phyloP scores from a whole-genome alignment of 2,329 filamentous ascomycete species.

The Corniculantispora saksenae region DNA sequence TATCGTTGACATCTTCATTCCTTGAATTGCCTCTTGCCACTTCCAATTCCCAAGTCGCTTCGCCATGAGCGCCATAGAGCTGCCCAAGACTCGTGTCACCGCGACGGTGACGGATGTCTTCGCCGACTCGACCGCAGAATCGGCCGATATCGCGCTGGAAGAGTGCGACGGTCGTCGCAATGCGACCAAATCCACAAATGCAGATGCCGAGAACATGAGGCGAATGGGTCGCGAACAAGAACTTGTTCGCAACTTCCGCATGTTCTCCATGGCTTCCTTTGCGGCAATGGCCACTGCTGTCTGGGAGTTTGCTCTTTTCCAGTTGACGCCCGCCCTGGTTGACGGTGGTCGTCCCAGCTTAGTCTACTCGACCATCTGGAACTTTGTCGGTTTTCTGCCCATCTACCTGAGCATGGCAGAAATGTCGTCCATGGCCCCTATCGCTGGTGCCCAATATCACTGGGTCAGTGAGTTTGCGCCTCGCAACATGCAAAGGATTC shows the following conservation, averaged over 20 bases:
- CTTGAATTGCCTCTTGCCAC: neutral
- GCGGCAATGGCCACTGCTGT: slow-evolving; percentile 10
- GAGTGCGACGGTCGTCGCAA: neutral
- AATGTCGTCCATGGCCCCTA: slow-evolving; percentile 9
- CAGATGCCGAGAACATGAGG: slow-evolving; percentile 11
- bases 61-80: neutral
- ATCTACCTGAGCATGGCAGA: slow-evolving; percentile 4
- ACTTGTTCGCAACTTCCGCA: slow-evolving; percentile 14
- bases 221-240: slow-evolving; percentile 13
- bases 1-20: neutral
- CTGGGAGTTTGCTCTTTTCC: slow-evolving; percentile 11
- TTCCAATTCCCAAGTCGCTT: neutral
- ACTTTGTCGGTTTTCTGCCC: slow-evolving; percentile 1
- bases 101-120: neutral
- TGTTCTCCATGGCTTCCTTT: slow-evolving; percentile 15
- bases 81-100: neutral
- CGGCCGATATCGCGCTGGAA: neutral
- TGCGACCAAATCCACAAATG: neutral
- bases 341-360: neutral
- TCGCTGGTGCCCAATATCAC: slow-evolving; percentile 8
- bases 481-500: neutral
- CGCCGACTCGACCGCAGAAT: neutral
- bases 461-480: slow-evolving; percentile 15
- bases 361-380: neutral
- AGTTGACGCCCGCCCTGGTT: neutral